phyloP scores from a whole-genome alignment of 2,329 filamentous ascomycete species.

The Trichoderma sp. region DNA sequence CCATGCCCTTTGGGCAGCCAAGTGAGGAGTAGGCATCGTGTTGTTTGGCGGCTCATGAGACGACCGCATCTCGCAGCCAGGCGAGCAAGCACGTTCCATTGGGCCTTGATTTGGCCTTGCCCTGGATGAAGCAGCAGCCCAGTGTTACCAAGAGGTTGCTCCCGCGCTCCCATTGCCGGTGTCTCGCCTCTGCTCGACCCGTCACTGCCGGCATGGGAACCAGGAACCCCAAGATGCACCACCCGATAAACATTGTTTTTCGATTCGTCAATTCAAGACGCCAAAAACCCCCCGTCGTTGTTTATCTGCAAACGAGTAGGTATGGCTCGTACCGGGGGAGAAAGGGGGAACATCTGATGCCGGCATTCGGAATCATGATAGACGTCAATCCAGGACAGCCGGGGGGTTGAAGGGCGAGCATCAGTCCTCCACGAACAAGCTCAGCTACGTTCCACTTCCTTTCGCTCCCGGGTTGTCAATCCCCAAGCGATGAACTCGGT shows the following conservation, averaged over 20 bases:
- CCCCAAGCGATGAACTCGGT: too few relatives aligned
- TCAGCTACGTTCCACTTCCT: too few relatives aligned
- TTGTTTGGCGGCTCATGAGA: slow-evolving; percentile 29
- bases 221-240: slow-evolving; percentile 15
- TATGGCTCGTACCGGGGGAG: background rate
- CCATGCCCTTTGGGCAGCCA: background rate
- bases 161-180: slow-evolving; percentile 17
- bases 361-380: background rate
- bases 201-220: slow-evolving; percentile 22
- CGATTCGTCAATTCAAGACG: slow-evolving; percentile 18
- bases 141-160: slow-evolving; percentile 11
- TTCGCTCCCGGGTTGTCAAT: too few relatives aligned
- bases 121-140: slow-evolving; percentile 18
- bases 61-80: slow-evolving; percentile 25
- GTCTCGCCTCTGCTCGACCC: slow-evolving; percentile 6
- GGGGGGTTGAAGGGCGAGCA: too few relatives aligned
- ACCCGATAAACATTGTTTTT: slow-evolving; percentile 26
- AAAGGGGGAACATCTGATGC: background rate
- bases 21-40: background rate
- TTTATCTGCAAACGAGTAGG: background rate
- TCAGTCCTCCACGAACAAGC: too few relatives aligned
- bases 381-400: background rate
- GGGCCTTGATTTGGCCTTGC: slow-evolving; percentile 1
- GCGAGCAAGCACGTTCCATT: slow-evolving; percentile 9
- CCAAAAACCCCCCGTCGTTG: background rate